A percentile compares a stretch with the other conserved stretches of the same genome.
These are phyloP conservation scores for Elsinoe fawcettii DNA, from an alignment of 2,329 filamentous ascomycete species.

Conservation along the genomic window DNA sequence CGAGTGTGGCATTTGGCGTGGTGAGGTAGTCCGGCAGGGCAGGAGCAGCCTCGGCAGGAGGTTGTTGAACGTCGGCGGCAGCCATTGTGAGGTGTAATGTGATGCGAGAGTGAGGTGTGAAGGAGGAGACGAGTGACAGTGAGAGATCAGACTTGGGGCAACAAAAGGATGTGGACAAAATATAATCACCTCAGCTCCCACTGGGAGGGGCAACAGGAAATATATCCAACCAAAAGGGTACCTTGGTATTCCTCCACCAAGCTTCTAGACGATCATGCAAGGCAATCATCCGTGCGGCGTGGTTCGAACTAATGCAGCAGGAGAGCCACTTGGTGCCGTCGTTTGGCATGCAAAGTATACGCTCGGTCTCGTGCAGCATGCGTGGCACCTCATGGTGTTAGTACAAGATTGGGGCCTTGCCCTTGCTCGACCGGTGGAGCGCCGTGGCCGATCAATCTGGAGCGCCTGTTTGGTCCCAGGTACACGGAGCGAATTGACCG, in stretches of 20 bases:
- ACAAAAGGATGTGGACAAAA: not conserved
- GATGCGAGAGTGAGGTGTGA: not conserved
- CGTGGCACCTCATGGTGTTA: slow-evolving; percentile 5
- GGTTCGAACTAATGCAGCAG: slow-evolving; percentile 7
- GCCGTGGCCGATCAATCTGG: not conserved
- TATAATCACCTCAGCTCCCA: slow-evolving; percentile 1
- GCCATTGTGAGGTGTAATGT: slow-evolving; percentile 21
- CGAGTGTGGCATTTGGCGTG: slow-evolving; percentile 51
- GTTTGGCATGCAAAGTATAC: slow-evolving; percentile 3
- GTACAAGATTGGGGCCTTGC: not conserved
- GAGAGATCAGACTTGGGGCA: not conserved
- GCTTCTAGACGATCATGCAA: not conserved
- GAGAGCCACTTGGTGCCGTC: not conserved
- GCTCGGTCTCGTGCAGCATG: slow-evolving; percentile 5
- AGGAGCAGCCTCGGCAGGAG: slow-evolving; percentile 28
- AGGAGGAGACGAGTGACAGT: not conserved
- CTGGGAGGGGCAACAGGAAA: not conserved
- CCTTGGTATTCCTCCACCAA: slow-evolving; percentile 6
- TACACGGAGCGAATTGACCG: not conserved
- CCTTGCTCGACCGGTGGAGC: slow-evolving; percentile 11
- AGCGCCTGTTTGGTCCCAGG: not conserved
- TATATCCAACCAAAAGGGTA: slow-evolving; percentile 1
- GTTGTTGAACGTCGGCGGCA: slow-evolving; percentile 23
- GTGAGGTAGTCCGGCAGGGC: slow-evolving; percentile 51
- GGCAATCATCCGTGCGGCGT: not conserved